These are phyloP conservation scores for Dalbergia oliveri DNA, from an alignment of 306 rosid species.

Conservation along the genomic window DNA sequence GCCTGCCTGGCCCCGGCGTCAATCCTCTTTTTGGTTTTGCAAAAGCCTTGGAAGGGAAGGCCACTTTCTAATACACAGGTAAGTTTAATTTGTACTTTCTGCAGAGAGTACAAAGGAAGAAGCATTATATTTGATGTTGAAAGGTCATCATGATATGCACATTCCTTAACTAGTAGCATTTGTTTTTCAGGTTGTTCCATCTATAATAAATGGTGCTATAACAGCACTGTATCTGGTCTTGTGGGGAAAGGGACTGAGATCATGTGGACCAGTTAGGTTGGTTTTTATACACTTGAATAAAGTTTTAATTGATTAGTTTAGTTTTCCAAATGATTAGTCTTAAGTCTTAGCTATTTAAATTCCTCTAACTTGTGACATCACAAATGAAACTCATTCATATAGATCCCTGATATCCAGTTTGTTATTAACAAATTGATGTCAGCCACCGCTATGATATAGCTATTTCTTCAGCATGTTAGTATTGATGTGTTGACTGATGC, in stretches of 20 bases:
- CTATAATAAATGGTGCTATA: slow-evolving; percentile 90
- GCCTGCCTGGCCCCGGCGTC: slow-evolving; percentile 86
- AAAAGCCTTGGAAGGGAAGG: slow-evolving; percentile 99
- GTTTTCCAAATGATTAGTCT: slow-evolving; percentile 25
- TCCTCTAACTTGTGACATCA: slow-evolving; percentile 2
- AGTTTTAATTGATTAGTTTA: slow-evolving; percentile 26
- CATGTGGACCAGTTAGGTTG: slow-evolving; percentile 98
- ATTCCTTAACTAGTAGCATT: slow-evolving; percentile 43
- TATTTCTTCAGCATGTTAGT: slow-evolving; percentile 28
- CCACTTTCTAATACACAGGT: slow-evolving; percentile 94
- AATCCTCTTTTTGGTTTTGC: slow-evolving; percentile 78
- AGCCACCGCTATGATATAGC: slow-evolving; percentile 27
- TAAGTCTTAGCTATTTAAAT: slow-evolving; percentile 30
- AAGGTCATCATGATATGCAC: slow-evolving; percentile 27
- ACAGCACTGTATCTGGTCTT: slow-evolving; percentile 86
- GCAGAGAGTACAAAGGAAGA: slow-evolving; percentile 15
- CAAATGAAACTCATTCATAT: slow-evolving; percentile 16
- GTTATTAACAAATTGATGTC: slow-evolving; percentile 17
- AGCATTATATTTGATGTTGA: background rate
- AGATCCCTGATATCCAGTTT: slow-evolving; percentile 21
- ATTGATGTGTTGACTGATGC: slow-evolving; percentile 31
- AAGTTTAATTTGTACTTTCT: slow-evolving; percentile 27
- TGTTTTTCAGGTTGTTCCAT: slow-evolving; percentile 88
- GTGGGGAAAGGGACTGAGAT: slow-evolving; percentile 99
- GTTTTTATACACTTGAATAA: slow-evolving; percentile 50